Base-by-base conservation (phyloP, 176 grass and related monocot species). In the Carex scoparia region DNA sequence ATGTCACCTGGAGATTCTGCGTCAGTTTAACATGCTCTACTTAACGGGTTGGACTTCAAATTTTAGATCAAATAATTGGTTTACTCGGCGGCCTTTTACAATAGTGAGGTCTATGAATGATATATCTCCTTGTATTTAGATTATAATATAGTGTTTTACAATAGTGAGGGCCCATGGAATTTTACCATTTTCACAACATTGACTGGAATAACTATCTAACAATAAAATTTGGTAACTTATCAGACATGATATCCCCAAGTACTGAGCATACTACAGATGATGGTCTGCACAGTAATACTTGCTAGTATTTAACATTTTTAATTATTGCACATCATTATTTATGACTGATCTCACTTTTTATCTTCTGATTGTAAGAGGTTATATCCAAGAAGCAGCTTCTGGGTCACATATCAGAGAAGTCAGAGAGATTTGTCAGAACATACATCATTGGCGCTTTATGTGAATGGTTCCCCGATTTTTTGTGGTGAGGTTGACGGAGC, bases 401-500 rank as follows among this genome's bases (percentile, higher is more conserved):
- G 93, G 93, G 85, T 81, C 57, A 86, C 91, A 68, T 98, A 89
- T 87, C 64, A 90, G 79, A 84, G 85, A 84, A 98, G 79, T 78
- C 85, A 89, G 75, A 93, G 88, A 87, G 79, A 88, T 79, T 80
- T 87, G 51, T 85, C 89, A 79, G 86, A 90, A 88, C 84, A 88
- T 64, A 56, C 80, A 84, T 61, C 69, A 81, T 87, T 98, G 76
- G 51, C 62, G 75, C 88, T 98, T 67, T 60, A 87, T 78, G 80
- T 94, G 35, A 38, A 59, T 10, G 81, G 88, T 30, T 55, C 65
- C 55, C 65, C 65, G 81, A 72, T 98, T 89, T 88, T 89, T 82
- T 98, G 92, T 67, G 95, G 91, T 73, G 95, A 98, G 88, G 82
- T 98, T 88, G 91, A 98, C 83, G 95, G 93, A 90, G 88, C 85